Base-by-base conservation (phyloP, 2,329 filamentous ascomycete species). In the Sphaceloma murrayae region DNA sequence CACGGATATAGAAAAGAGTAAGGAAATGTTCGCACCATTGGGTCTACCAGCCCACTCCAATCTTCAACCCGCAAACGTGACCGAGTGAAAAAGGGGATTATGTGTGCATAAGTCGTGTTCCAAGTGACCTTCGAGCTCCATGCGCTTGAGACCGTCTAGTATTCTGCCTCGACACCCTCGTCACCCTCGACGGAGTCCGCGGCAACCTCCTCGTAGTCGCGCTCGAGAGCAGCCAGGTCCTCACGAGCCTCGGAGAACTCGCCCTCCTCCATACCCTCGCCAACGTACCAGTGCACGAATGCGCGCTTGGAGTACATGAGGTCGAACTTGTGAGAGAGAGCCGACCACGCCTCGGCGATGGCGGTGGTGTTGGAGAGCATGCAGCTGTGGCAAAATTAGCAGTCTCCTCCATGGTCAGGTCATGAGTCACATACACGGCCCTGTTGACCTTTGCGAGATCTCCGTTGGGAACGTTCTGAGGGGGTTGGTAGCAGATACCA, bases 231-330 rank as follows among this genome's bases (percentile, higher is more conserved):
- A 66, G 91, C 91, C 67, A 98, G 74, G 72, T 98, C 91, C 74
- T 98, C 91, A 67, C 91, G 88, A 53, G 91, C 91, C 76, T 98
- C 91, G 47, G 86, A 94, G 79, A 98, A 98, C 72, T 98, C 91
- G 69, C 91, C 91, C 70, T 98, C 91, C 77, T 98, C 91, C 91
- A 98, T 98, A 80, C 91, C 91, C 77, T 96, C 91, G 73, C 91
- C 91, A 63, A 98, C 91, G 62, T 96, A 98, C 91, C 91, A 98
- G 74, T 98, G 91, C 54, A 98, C 91, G 72, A 98, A 98, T 51
- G 91, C 91, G 74, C 91, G 91, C 83, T 98, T 98, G 67, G 86
- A 93, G 81, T 96, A 95, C 91, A 98, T 98, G 66, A 98, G 85
- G 64, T 98, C 91, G 74, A 98, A 98, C 75, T 98, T 98, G 78